Percentiles rank a stretch among this genome's conserved stretches.
phyloP scores from a whole-genome alignment of 2,329 filamentous ascomycete species.

The Ilyonectria robusta region DNA sequence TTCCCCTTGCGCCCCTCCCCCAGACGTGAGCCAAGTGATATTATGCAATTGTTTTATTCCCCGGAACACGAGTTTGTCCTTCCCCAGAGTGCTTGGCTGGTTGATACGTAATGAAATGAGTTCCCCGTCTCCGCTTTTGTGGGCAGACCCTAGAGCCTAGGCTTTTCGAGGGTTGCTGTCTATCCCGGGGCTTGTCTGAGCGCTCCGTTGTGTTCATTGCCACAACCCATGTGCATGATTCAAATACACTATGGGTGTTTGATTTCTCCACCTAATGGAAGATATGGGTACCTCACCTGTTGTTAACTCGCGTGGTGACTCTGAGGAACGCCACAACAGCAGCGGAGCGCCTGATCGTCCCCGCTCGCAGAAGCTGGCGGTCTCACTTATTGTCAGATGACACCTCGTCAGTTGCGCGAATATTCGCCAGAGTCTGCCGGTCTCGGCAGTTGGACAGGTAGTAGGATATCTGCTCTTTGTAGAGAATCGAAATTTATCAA shows the following conservation, averaged over 20 bases:
- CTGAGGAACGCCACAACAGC: background rate
- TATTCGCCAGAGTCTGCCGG: background rate
- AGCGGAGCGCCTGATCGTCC: background rate
- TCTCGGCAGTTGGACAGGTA: background rate
- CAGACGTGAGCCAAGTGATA: constrained; percentile 37
- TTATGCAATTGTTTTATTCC: constrained; percentile 30
- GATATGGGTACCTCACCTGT: background rate
- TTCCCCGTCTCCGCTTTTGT: constrained; percentile 33
- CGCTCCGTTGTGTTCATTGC: background rate
- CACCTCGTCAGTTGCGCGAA: background rate
- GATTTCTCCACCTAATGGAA: background rate
- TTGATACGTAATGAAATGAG: constrained; percentile 39
- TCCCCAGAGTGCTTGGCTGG: constrained; percentile 17
- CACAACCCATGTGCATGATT: background rate
- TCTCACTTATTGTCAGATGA: background rate
- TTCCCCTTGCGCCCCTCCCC: constrained; percentile 36
- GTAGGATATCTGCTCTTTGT: background rate
- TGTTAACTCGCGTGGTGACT: background rate
- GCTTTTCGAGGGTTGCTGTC: constrained; percentile 12
- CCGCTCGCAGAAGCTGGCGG: background rate
- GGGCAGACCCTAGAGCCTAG: constrained; percentile 18
- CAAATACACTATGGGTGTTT: background rate
- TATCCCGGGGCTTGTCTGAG: background rate
- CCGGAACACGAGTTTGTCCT: constrained; percentile 30
- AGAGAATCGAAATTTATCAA: too few relatives aligned